Evolutionary conservation across 345 rosid genomes (phyloP).

Genomic region (Isatis tinctoria): DNA sequence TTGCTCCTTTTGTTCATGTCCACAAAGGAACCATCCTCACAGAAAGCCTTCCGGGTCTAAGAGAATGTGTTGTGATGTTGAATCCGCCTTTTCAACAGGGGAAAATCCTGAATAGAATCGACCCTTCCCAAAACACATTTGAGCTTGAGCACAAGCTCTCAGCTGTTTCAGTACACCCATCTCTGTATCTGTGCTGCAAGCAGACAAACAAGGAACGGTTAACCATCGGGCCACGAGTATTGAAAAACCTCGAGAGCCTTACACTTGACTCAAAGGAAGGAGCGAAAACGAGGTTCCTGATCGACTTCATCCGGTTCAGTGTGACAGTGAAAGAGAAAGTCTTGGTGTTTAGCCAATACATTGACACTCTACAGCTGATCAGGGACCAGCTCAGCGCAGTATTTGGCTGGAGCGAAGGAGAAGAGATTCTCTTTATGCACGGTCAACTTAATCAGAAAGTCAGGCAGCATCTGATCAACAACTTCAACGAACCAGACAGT

Average conservation of each 20-base stretch:
- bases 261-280: slow-evolving; percentile 44
- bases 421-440: slow-evolving; percentile 47
- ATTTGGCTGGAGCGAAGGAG: slow-evolving; percentile 48
- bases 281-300: slow-evolving; percentile 54
- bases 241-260: slow-evolving; percentile 17
- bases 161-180: slow-evolving; percentile 58
- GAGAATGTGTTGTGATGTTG: slow-evolving; percentile 51
- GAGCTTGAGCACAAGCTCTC: slow-evolving; percentile 36
- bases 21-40: slow-evolving; percentile 56
- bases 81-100: slow-evolving; percentile 43
- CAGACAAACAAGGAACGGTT: slow-evolving; percentile 2
- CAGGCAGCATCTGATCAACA: slow-evolving; percentile 47
- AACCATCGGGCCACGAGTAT: neutral
- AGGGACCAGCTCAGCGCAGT: slow-evolving; percentile 33
- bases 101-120: slow-evolving; percentile 38
- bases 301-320: slow-evolving; percentile 48
- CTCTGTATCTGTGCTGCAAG: slow-evolving; percentile 27
- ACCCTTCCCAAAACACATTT: slow-evolving; percentile 10
- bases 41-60: slow-evolving; percentile 63
- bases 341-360: slow-evolving; percentile 62
- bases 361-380: slow-evolving; percentile 46
- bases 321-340: slow-evolving; percentile 50
- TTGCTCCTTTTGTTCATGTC: slow-evolving; percentile 68
- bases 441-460: slow-evolving; percentile 36
- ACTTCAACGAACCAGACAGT: slow-evolving; percentile 50